Evolutionary conservation across 2,329 filamentous ascomycete genomes (phyloP).

Genomic region (Colletotrichum agaves): DNA sequence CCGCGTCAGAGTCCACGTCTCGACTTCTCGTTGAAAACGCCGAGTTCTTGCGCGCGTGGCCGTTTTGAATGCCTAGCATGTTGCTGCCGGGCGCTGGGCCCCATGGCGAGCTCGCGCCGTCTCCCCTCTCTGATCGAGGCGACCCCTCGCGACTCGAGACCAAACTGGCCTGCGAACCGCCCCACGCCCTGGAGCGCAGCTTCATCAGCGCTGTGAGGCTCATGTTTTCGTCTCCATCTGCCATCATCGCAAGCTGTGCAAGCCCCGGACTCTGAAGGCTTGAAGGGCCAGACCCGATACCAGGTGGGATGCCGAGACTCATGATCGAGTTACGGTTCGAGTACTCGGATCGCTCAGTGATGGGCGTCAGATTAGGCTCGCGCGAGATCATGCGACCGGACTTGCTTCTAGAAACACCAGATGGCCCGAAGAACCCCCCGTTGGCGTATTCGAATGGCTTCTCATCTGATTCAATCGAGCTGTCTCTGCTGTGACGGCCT

Average conservation of each 20-base stretch:
- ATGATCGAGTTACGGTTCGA: slow-evolving; percentile 93
- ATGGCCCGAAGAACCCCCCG: slow-evolving; percentile 89
- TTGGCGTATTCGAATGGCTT: slow-evolving; percentile 72
- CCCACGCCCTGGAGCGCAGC: slow-evolving; percentile 80
- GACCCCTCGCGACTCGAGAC: slow-evolving; percentile 64
- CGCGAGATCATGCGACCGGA: slow-evolving; percentile 80
- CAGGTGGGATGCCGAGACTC: slow-evolving; percentile 69
- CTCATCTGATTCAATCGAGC: slow-evolving; percentile 46
- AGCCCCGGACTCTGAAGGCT: slow-evolving; percentile 77
- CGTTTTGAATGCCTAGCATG: slow-evolving; percentile 31
- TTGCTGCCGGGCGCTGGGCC: slow-evolving; percentile 38
- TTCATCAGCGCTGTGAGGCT: slow-evolving; percentile 77
- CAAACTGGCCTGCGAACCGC: slow-evolving; percentile 81
- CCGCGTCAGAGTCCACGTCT: slow-evolving; percentile 60
- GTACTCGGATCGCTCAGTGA: slow-evolving; percentile 95
- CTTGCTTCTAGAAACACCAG: slow-evolving; percentile 74
- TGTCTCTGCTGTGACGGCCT: slow-evolving; percentile 55
- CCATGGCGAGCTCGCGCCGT: slow-evolving; percentile 58
- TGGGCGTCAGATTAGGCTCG: slow-evolving; percentile 94
- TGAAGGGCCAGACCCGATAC: slow-evolving; percentile 53
- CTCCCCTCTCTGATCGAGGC: slow-evolving; percentile 60
- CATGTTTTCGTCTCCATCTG: slow-evolving; percentile 72
- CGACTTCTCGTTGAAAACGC: slow-evolving; percentile 60
- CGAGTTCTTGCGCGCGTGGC: slow-evolving; percentile 60
- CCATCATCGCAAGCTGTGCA: slow-evolving; percentile 78